Evolutionary conservation across 2,329 filamentous ascomycete species (phyloP), one percentile per base, ranked within the genome.

Genomic region (Penicillium concentricum): DNA sequence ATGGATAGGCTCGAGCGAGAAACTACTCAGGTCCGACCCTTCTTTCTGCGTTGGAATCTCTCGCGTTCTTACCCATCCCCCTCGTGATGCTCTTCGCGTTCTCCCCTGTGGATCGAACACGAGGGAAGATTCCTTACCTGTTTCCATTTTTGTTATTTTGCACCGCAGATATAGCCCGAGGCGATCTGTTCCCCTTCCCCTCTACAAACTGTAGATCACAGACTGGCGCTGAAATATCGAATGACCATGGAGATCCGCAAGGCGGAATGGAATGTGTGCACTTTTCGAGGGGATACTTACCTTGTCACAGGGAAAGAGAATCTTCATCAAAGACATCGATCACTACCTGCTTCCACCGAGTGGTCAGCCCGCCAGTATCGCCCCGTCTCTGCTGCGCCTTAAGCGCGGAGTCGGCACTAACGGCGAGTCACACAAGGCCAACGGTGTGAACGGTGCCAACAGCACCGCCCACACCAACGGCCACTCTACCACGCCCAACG

Each of bases 321-420:
- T 96, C 67, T 97, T 97, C 79, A 94, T 99, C 83, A 99, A 99
- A 76, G 94, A 97, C 75, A 99, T 97, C 79, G 88, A 90, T 54
- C 89, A 97, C 76, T 97, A 97, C 75, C 82, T 97, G 63, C 81
- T 96, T 62, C 89, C 92, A 5, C 90, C 91, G 4, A 79, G 89
- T 61, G 81, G 82, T 45, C 83, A 88, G 67, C 80, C 84, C 15
- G 84, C 90, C 49, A 81, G 80, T 47, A 85, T 94, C 58, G 92
- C 91, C 10, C 89, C 90, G 2, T 96, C 91, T n/a, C 81, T 97
- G 49, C 70, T 76, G 49, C 75, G 76, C 66, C 78, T 79, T 65
- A 83, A 84, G 69, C 82, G 82, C 42, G 84, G 84, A 45, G 84
- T 88, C 57, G 84, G 84, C 9, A 57, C 59, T 41, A 64, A 61